A percentile compares a stretch with the other conserved stretches of the same genome.
Evolutionary conservation across 1,139 yeast species (phyloP).

Genomic region (Suhomyces guaymorum): DNA sequence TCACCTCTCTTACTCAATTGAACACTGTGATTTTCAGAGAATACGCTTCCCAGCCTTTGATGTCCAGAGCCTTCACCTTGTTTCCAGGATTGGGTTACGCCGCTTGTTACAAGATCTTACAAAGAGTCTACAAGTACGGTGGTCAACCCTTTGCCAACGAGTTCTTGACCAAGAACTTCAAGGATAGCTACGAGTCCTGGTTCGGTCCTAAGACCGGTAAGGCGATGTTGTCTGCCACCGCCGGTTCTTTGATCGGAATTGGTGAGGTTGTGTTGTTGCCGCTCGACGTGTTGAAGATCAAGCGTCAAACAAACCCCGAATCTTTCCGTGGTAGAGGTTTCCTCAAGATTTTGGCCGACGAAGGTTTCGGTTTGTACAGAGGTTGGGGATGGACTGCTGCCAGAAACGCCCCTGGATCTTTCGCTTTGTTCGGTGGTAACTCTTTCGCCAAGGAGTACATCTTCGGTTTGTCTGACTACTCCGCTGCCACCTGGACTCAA

Average conservation of each 20-base stretch:
- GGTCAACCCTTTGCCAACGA: slow-evolving; percentile 99
- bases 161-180: slow-evolving; percentile 75
- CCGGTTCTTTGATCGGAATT: slow-evolving; percentile 95
- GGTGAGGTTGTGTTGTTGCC: slow-evolving; percentile 97
- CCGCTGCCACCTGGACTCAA: slow-evolving; percentile 91
- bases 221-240: slow-evolving; percentile 94
- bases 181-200: slow-evolving; percentile 62
- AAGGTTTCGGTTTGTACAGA: slow-evolving; percentile 90
- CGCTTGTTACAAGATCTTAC: slow-evolving; percentile 93
- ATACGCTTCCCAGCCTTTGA: slow-evolving; percentile 70
- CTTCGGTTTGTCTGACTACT: slow-evolving; percentile 81
- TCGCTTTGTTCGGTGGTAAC: slow-evolving; percentile 96
- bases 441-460: slow-evolving; percentile 98
- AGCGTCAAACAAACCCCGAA: slow-evolving; percentile 99
- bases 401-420: slow-evolving; percentile 98
- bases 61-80: slow-evolving; percentile 73
- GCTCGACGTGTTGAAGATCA: slow-evolving; percentile 92
- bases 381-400: slow-evolving; percentile 99
- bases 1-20: slow-evolving; percentile 63
- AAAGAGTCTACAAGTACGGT: slow-evolving; percentile 97
- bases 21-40: slow-evolving; percentile 86
- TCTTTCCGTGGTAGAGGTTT: slow-evolving; percentile 97
- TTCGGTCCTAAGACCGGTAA: slow-evolving; percentile 96
- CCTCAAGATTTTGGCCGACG: slow-evolving; percentile 78
- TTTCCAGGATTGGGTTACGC: slow-evolving; percentile 99